Conservation (phyloP, 345 rosid species). For the Odontarrhena argentea region DNA sequence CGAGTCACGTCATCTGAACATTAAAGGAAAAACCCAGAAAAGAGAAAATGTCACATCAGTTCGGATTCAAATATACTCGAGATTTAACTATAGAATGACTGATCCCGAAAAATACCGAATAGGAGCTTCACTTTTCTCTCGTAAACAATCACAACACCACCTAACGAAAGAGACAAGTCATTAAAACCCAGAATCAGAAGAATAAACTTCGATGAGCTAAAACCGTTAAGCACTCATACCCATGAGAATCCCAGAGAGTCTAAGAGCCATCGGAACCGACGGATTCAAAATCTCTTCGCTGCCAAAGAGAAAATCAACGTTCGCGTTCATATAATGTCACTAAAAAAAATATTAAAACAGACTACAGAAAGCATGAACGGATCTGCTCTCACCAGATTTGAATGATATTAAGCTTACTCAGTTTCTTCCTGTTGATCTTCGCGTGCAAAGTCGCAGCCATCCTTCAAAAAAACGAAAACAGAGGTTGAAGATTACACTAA, state of each 20-base stretch:
- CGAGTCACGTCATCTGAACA: constrained; percentile 79
- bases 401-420: constrained; percentile 67
- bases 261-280: constrained; percentile 85
- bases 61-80: neutral
- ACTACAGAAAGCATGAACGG: neutral
- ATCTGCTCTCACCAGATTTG: constrained; percentile 60
- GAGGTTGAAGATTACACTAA: constrained; percentile 22
- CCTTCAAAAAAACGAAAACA: constrained; percentile 46
- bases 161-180: constrained; percentile 40
- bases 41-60: constrained; percentile 11
- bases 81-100: neutral
- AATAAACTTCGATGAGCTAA: neutral
- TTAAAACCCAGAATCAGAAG: constrained; percentile 24
- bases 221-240: constrained; percentile 48
- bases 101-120: constrained; percentile 51
- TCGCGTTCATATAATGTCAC: neutral
- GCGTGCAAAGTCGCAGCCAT: constrained; percentile 91
- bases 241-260: constrained; percentile 92
- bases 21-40: constrained; percentile 12
- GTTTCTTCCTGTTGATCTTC: constrained; percentile 75
- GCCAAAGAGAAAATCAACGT: constrained; percentile 34
- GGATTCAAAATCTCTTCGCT: constrained; percentile 95
- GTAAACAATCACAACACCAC: constrained; percentile 93
- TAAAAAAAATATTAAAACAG: constrained; percentile 7
- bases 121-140: constrained; percentile 89